These are phyloP conservation scores for Gaultheria prostrata DNA, from an alignment of 148 eudicot species.

Conservation along the genomic window DNA sequence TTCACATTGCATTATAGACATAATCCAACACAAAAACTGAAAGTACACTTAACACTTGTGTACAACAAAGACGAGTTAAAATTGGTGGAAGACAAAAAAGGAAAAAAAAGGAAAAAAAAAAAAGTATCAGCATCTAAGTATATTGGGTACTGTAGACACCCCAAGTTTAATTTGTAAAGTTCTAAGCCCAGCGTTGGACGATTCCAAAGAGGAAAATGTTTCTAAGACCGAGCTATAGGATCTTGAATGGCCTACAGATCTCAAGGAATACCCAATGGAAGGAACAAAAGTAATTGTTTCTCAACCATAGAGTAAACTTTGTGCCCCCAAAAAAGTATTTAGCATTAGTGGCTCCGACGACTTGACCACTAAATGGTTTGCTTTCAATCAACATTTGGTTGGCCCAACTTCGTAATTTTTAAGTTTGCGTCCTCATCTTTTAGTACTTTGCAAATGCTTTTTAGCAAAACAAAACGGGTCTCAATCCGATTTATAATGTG, in stretches of 20 bases:
- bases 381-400: background rate
- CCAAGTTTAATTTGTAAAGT: too few relatives aligned
- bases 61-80: background rate
- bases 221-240: background rate
- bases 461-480: background rate
- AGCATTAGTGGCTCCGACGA: background rate
- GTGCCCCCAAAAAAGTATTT: background rate
- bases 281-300: background rate
- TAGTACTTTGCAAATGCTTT: background rate
- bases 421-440: background rate
- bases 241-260: background rate
- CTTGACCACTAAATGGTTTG: background rate
- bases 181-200: too few relatives aligned
- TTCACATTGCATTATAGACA: background rate
- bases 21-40: background rate
- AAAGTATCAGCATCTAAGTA: background rate
- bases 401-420: background rate
- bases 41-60: background rate
- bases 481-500: background rate
- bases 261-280: background rate
- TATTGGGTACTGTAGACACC: background rate
- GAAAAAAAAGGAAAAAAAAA: background rate
- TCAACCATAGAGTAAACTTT: background rate
- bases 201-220: background rate
- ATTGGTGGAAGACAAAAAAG: background rate